phyloP scores from a whole-genome alignment of 2,329 filamentous ascomycete genomes.

The Aspergillus intermedius region DNA sequence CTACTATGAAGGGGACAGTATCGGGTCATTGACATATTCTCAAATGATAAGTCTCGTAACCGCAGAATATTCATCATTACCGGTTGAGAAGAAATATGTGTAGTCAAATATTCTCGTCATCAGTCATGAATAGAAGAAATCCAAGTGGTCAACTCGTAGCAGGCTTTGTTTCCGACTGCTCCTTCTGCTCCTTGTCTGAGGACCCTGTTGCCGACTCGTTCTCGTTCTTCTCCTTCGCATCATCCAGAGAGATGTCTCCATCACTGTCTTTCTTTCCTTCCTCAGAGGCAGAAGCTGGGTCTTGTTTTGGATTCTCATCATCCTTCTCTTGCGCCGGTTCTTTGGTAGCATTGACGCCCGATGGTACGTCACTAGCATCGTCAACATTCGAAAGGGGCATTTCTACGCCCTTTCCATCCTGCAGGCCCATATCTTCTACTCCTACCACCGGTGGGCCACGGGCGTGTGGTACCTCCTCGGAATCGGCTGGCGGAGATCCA shows the following conservation, averaged over 20 bases:
- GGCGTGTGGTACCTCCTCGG: conserved; percentile 66
- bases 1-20: no score
- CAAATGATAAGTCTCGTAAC: background rate
- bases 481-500: conserved; percentile 41
- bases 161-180: background rate
- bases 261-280: background rate
- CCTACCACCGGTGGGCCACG: conserved; percentile 80
- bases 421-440: conserved; percentile 77
- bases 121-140: background rate
- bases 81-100: background rate
- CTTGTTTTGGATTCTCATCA: conserved; percentile 3
- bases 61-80: background rate
- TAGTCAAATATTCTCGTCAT: background rate
- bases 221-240: background rate
- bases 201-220: background rate
- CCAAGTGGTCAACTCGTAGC: no score
- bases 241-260: background rate
- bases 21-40: background rate
- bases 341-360: conserved; percentile 1
- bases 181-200: background rate
- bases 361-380: conserved; percentile 5
- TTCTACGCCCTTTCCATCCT: conserved; percentile 46
- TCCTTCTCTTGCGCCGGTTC: conserved; percentile 5
- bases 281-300: background rate
- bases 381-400: conserved; percentile 27